Evolutionary conservation across 257 asterid genomes (phyloP), one percentile per base, ranked within the genome.

Genomic region (Solanum peruvianum): DNA sequence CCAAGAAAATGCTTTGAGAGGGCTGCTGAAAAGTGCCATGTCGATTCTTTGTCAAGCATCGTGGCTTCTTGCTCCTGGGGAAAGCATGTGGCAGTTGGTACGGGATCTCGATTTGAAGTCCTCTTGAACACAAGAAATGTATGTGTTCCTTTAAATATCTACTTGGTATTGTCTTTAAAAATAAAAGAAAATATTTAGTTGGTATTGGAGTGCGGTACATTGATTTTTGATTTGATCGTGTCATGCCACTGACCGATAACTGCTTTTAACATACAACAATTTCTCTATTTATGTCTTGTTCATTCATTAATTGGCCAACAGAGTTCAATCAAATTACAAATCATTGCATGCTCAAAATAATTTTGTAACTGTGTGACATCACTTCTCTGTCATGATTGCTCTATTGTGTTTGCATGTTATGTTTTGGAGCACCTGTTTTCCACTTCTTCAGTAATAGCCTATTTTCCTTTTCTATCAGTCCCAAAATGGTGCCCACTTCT

Each of bases 51-150:
- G 87, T 91, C 99, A 44, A 95, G 98, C 87, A 91, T 95, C 87
- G 99, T 97, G 89, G 99, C 94, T 56, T 95, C 99, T 81, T 97
- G 99, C 92, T 95, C 98, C 73, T 97, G 99, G 99, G 99, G 99
- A 18, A 97, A 95, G 87, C 94, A 93, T 83, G 99, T 95, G 39
- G 92, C 98, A 11, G 96, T 97, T 82, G 99, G 99, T 87, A 94
- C 99, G 37, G 99, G 99, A 88, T 93, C 99, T 85, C 93, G 98
- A 45, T 97, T 97, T 39, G 99, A 96, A 89, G 88, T 97, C 89
- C 93, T 96, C 87, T 94, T 95, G 97, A 98, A 93, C 90, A 93
- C 98, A 27, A 93, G 92, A 90, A 91, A 94, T 96, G 99, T 97
- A 90, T 60, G 62, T 64, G 1, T 87, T n/a, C 47, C 33, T 27